These are phyloP conservation scores for Leucocoprinus sp. DNA, from an alignment of 768 basidiomycete genomes.

Conservation along the genomic window DNA sequence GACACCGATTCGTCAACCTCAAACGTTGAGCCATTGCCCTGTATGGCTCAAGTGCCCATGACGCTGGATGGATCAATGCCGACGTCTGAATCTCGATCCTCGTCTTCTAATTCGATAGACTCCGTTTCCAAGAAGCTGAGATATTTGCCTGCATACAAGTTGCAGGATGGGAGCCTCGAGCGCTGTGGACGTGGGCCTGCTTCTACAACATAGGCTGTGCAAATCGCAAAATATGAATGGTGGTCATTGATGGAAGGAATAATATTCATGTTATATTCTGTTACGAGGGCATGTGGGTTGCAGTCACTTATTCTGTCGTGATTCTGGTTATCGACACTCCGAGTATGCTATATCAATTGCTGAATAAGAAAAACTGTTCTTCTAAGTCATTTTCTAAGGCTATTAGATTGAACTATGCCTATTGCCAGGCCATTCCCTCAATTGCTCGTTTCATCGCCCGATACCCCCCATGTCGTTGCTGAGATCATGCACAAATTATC, in stretches of 20 bases:
- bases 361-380: no score
- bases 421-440: constrained; percentile 47
- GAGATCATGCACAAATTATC: constrained; percentile 29
- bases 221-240: not conserved
- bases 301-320: no score
- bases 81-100: constrained; percentile 2
- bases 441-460: constrained; percentile 43
- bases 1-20: not conserved
- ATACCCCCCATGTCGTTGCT: constrained; percentile 31
- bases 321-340: no score
- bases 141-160: constrained; percentile 77
- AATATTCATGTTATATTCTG: no score
- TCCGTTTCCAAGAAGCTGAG: constrained; percentile 16
- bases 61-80: constrained; percentile 12
- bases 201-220: not conserved
- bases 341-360: no score
- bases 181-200: constrained; percentile 51
- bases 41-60: constrained; percentile 24
- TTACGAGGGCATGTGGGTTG: no score
- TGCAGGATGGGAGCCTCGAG: constrained; percentile 66
- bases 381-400: no score
- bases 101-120: not conserved
- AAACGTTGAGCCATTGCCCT: constrained; percentile 16
- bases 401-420: no score
- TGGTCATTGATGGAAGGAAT: no score